These are phyloP conservation scores for Pulveroboletus sp. DNA, from an alignment of 768 basidiomycete species.

Conservation along the genomic window DNA sequence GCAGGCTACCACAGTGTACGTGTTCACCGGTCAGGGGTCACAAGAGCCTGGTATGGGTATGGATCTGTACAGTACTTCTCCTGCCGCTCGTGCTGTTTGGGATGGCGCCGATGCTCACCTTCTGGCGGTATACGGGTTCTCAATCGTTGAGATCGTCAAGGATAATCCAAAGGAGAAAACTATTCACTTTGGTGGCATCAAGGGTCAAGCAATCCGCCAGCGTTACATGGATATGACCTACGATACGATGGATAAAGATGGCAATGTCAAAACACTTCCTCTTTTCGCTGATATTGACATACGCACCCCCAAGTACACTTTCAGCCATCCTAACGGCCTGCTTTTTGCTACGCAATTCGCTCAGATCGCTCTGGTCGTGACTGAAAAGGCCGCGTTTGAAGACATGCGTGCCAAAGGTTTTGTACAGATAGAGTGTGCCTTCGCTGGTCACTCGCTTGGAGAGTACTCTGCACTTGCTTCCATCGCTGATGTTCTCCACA, in stretches of 20 bases:
- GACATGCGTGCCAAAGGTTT: conserved; percentile 97
- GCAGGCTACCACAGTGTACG: conserved; percentile 89
- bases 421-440: conserved; percentile 86
- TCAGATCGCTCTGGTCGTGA: conserved; percentile 96
- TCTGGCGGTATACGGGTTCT: conserved; percentile 94
- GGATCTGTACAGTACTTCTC: conserved; percentile 91
- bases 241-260: conserved; percentile 94
- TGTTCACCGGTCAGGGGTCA: conserved; percentile 98
- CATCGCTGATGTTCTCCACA: conserved; percentile 93
- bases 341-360: conserved; percentile 98
- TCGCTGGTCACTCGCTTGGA: conserved; percentile 97
- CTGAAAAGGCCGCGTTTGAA: conserved; percentile 97
- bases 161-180: conserved; percentile 98
- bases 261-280: conserved; percentile 91
- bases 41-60: conserved; percentile 99
- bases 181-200: conserved; percentile 98
- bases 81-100: conserved; percentile 96
- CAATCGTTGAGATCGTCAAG: conserved; percentile 97
- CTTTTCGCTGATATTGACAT: conserved; percentile 94
- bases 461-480: conserved; percentile 98
- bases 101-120: conserved; percentile 93
- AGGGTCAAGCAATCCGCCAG: conserved; percentile 95
- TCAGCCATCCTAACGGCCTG: conserved; percentile 91
- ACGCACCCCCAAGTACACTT: conserved; percentile 96
- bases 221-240: conserved; percentile 99